Percentiles rank a stretch among this genome's conserved stretches.
Evolutionary conservation across 1,139 yeast species (phyloP).

Genomic region (Kodamaea fungicola): DNA sequence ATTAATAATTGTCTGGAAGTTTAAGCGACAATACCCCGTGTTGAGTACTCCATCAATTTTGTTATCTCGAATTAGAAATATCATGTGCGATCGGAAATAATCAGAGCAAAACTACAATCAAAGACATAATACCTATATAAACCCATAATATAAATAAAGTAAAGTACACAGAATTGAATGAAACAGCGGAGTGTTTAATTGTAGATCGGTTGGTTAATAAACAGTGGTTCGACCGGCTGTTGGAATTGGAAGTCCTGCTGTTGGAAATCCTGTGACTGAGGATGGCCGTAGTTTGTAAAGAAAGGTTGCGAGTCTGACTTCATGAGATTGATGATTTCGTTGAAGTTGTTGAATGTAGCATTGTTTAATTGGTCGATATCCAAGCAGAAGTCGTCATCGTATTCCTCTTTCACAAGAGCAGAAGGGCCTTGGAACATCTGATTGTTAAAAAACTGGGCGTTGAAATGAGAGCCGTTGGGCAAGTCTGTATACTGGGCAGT

Average conservation of each 20-base stretch:
- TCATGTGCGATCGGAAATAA: too few relatives aligned
- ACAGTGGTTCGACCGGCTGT: conserved; percentile 3
- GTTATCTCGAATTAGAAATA: too few relatives aligned
- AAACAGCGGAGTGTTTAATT: conserved; percentile 2
- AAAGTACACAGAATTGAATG: conserved; percentile 4
- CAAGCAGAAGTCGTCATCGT: conserved; percentile 46
- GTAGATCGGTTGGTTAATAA: conserved; percentile 5
- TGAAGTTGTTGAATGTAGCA: conserved; percentile 18
- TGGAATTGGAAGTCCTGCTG: neutral
- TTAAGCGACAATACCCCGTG: too few relatives aligned
- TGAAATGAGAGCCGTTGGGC: neutral
- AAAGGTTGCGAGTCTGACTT: conserved; percentile 9
- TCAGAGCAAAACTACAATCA: neutral
- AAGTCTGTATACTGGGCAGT: neutral
- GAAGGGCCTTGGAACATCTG: conserved; percentile 6
- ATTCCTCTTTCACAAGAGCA: conserved; percentile 23
- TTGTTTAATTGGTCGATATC: conserved; percentile 43
- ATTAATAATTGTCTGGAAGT: too few relatives aligned
- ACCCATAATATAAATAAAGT: conserved; percentile 7
- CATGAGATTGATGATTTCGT: conserved; percentile 18
- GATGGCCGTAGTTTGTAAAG: conserved; percentile 38
- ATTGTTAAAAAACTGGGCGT: neutral
- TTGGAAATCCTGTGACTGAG: conserved; percentile 2
- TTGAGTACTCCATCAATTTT: too few relatives aligned
- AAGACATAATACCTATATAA: neutral